Evolutionary conservation across 495 filamentous ascomycete genomes (phyloP), one percentile per base, ranked within the genome.

Genomic region (Rostrohypoxylon terebratum): DNA sequence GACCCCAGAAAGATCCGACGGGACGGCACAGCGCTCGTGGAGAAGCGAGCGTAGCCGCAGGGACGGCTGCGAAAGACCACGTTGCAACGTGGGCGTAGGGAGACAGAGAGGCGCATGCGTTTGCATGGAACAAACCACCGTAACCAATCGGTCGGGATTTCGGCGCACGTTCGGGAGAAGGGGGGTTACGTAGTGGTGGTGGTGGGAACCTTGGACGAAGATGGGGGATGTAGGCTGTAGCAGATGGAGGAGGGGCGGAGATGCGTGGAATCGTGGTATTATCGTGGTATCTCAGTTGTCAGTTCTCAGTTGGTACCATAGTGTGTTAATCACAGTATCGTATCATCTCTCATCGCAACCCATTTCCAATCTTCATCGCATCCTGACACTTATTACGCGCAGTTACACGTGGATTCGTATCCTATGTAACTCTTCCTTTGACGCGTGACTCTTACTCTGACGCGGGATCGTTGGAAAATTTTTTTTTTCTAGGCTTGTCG

Each of bases 381-480:
- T 42, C 20, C 48, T 36, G 21, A 33, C 34, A 47, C 62, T 72
- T 68, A 73, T 73, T 65, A 66, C 65, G 61, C 70, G 60, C 70
- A 73, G 70, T 73, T 61, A 73, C 70, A 73, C 70, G 65, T 73
- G 70, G 50, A 53, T 33, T 65, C 65, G 65, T 68, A 66, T 59
- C 54, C 50, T 47, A n/a, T n/a, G n/a, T n/a, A 50, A 40, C 6
- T 54, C 42, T 25, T 59, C 54, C 42, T 31, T 13, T 16, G 44
- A 44, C 14, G 33, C 14, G 33, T 50, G 36, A 38, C 63, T 59
- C 36, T 59, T 31, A 38, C 51, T 53, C 48, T 53, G 48, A 53
- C 48, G 48, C 48, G 48, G 44, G 47, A 31, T 44, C 34, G 65
- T 25, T 60, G 31, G 64, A 64, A 50, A 45, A 6, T 20, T 25